A percentile compares a stretch with the other conserved stretches of the same genome.
Conservation (phyloP, 306 rosid species). For the Senna siamea region DNA sequence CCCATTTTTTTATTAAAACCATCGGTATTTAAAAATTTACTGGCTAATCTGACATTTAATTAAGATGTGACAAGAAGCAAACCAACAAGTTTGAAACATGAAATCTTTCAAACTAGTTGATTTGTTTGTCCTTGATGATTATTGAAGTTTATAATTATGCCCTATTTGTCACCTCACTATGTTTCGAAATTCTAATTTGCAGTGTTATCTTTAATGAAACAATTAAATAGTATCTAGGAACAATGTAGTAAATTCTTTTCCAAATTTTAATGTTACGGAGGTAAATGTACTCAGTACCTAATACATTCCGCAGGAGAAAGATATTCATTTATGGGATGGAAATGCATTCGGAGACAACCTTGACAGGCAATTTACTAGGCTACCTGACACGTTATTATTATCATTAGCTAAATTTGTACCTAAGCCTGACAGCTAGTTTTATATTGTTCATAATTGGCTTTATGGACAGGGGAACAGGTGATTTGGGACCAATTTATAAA, state of each 20-base stretch:
- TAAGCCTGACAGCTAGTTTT: not conserved
- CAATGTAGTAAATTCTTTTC: not conserved
- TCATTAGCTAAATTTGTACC: not conserved
- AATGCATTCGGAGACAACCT: constrained; percentile 32
- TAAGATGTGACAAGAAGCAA: not conserved
- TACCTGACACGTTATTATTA: not conserved
- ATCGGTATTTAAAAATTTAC: no score
- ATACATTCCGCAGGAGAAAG: constrained; percentile 29
- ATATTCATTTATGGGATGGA: constrained; percentile 24
- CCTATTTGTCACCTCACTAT: not conserved
- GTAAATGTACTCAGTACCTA: not conserved
- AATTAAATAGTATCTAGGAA: not conserved
- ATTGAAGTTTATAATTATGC: not conserved
- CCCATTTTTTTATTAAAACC: no score
- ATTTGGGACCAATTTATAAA: no score
- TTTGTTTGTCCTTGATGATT: not conserved
- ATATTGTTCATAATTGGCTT: not conserved
- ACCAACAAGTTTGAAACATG: not conserved
- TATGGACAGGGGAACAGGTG: no score
- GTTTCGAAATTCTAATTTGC: not conserved
- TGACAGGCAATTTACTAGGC: constrained; percentile 22
- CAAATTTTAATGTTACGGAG: not conserved
- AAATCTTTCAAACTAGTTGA: not conserved
- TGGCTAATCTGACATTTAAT: not conserved
- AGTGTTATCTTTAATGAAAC: not conserved